Evolutionary conservation across 495 filamentous ascomycete genomes (phyloP).

Genomic region (Penicillium canariense): DNA sequence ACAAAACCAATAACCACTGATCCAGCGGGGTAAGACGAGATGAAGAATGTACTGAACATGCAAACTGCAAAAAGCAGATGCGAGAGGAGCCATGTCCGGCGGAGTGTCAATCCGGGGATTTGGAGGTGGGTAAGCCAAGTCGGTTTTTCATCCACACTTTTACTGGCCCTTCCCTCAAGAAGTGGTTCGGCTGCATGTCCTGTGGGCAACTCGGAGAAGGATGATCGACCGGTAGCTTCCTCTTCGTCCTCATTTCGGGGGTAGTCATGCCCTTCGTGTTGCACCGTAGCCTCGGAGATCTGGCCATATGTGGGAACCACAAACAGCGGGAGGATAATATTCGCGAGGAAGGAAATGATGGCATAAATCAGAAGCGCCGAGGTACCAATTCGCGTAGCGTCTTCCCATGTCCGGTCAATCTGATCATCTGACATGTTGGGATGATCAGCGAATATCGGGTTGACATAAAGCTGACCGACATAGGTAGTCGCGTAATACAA

Average conservation of each 20-base stretch:
- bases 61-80: conserved; percentile 74
- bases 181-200: conserved; percentile 32
- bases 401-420: conserved; percentile 74
- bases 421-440: conserved; percentile 72
- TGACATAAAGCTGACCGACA: conserved; percentile 83
- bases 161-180: conserved; percentile 13
- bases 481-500: conserved; percentile 92
- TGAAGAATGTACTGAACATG: conserved; percentile 80
- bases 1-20: conserved; percentile 73
- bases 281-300: conserved; percentile 3
- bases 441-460: conserved; percentile 72
- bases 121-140: conserved; percentile 55
- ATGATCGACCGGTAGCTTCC: conserved; percentile 22
- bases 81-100: conserved; percentile 78
- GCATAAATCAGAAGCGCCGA: conserved; percentile 86
- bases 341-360: conserved; percentile 73
- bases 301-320: conserved; percentile 67
- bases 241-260: conserved; percentile 8
- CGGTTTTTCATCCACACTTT: conserved; percentile 14
- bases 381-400: conserved; percentile 76
- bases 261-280: background rate
- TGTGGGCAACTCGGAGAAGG: conserved; percentile 31
- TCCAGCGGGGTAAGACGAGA: conserved; percentile 60
- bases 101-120: conserved; percentile 78
- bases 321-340: conserved; percentile 78